These are phyloP conservation scores for Massariosphaeria phaeospora DNA, from an alignment of 495 filamentous ascomycete genomes.

Conservation along the genomic window DNA sequence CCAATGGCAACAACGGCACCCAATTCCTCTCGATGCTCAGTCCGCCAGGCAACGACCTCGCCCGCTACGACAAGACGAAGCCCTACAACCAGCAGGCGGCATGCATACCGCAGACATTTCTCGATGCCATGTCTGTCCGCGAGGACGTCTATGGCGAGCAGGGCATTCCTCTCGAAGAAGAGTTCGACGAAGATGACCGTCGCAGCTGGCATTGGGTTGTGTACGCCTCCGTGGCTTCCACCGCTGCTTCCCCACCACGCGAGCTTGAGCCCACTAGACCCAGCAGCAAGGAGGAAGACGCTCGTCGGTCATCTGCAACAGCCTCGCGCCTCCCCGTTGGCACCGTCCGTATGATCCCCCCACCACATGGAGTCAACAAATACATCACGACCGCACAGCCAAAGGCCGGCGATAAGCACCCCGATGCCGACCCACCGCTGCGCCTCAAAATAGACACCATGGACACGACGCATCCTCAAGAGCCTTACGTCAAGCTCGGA, in stretches of 20 bases:
- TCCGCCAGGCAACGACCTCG: constrained; percentile 41
- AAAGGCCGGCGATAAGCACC: constrained; percentile 5
- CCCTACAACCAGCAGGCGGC: constrained; percentile 44
- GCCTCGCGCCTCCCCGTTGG: constrained; percentile 54
- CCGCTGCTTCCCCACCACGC: constrained; percentile 33
- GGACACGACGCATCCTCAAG: constrained; percentile 33
- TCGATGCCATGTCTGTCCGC: constrained; percentile 74
- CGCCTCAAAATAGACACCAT: neutral
- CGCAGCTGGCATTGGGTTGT: constrained; percentile 78
- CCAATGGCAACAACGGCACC: constrained; percentile 26
- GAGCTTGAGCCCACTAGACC: constrained; percentile 30
- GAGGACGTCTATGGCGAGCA: constrained; percentile 76
- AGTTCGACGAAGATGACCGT: constrained; percentile 74
- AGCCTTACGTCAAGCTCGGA: constrained; percentile 74
- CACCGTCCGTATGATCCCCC: constrained; percentile 72
- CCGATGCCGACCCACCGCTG: constrained; percentile 18
- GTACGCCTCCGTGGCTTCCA: constrained; percentile 52
- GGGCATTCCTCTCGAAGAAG: constrained; percentile 56
- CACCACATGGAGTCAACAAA: constrained; percentile 61
- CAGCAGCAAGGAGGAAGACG: constrained; percentile 5
- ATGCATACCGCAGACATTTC: constrained; percentile 57
- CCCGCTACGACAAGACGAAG: constrained; percentile 44
- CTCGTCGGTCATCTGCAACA: constrained; percentile 20
- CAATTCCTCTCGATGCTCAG: constrained; percentile 46
- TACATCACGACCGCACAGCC: constrained; percentile 10